Evolutionary conservation across 1,284 basidiomycete species (phyloP), one percentile per base, ranked within the genome.

Genomic region (Cystobasidium sp.): DNA sequence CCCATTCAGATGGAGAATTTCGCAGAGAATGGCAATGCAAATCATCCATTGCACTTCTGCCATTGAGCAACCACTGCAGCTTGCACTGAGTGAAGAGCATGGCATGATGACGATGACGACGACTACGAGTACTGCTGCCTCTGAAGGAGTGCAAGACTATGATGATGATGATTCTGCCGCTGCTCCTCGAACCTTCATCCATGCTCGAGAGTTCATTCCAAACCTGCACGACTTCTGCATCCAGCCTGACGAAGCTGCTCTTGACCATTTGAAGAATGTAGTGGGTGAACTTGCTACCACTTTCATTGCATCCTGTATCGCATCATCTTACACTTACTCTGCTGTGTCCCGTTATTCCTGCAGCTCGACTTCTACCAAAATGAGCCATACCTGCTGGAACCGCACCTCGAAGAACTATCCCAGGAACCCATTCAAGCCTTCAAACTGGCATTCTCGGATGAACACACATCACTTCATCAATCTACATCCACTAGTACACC

Each of bases 311-410:
- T 9, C 22, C 31, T 31, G 31, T 31, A 31, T 31, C 14, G 31
- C 20, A n/a, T 39, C 24, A 14, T 39, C 12, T 31, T 39, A 9
- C n/a, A 31, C 31, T 31, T n/a, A 3, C 39, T 16, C 41, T 37
- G n/a, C n/a, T 12, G 43, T n/a, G 20, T 47, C 20, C 47, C 61
- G 31, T 31, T 31, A 47, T 49, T n/a, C 1, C n/a, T 22, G 6
- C 75, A 97, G 94, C 87, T 98, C 52, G 88, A 89, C 81, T 87
- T 89, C 81, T 99, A 97, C 80, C 94, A 97, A 81, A 95, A 98
- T 75, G 92, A 96, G 79, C 86, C 94, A 1, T 93, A 95, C 80
- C 87, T 99, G 0, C 86, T 98, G n/a, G 97, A 99, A 81, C 94
- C 95, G n/a, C 90, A 88, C 79, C 86, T 99, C n/a, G 24, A 43